Conservation (phyloP, 208 protist genomes). For the Trypanosomatidae sp. region DNA sequence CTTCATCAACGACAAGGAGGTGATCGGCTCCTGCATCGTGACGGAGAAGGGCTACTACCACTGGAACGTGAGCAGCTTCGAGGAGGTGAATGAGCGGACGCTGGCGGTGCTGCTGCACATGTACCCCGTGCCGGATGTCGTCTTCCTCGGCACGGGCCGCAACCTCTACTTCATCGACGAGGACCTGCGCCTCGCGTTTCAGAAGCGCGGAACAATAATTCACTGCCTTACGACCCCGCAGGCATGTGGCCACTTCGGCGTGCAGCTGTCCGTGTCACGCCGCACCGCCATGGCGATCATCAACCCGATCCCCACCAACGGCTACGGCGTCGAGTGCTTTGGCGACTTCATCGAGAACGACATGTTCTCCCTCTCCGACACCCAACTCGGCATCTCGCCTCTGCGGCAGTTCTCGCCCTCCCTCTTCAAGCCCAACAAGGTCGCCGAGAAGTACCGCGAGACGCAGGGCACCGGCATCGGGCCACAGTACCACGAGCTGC, state of each 20-base stretch:
- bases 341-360: conserved; percentile 92
- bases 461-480: conserved; percentile 88
- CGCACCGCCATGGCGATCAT: conserved; percentile 80
- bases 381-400: conserved; percentile 76
- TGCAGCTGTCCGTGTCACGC: conserved; percentile 81
- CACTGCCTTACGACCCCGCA: conserved; percentile 89
- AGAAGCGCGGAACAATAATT: conserved; percentile 85
- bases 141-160: conserved; percentile 85
- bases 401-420: conserved; percentile 74
- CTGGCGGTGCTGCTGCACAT: conserved; percentile 82
- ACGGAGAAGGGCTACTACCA: conserved; percentile 87
- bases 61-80: conserved; percentile 89
- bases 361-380: conserved; percentile 87
- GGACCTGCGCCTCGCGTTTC: conserved; percentile 83
- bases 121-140: conserved; percentile 86
- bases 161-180: conserved; percentile 90
- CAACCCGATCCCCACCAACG: conserved; percentile 85
- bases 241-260: conserved; percentile 80
- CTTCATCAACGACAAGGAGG: conserved; percentile 89
- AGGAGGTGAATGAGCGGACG: conserved; percentile 87
- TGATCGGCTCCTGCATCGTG: conserved; percentile 90
- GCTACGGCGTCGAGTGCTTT: conserved; percentile 88
- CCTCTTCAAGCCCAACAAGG: conserved; percentile 74
- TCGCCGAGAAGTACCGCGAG: conserved; percentile 84
- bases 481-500: conserved; percentile 79